phyloP scores from a whole-genome alignment of 2,329 filamentous ascomycete genomes.

The Emericellopsis cladophorae region DNA sequence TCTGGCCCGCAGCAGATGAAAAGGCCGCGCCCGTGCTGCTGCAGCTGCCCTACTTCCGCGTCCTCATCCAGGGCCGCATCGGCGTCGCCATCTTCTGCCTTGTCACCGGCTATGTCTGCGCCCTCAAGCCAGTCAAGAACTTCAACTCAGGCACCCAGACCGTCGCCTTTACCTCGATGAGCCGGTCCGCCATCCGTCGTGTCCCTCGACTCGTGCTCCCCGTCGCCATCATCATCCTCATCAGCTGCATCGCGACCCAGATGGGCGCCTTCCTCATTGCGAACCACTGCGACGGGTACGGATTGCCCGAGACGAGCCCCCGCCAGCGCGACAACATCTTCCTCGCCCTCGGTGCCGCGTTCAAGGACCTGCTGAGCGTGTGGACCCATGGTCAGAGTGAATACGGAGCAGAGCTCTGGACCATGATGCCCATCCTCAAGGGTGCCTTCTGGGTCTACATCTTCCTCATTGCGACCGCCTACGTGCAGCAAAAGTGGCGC shows the following conservation, averaged over 20 bases:
- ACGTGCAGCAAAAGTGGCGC: constrained; percentile 33
- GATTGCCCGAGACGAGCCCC: constrained; percentile 39
- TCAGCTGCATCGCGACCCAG: constrained; percentile 26
- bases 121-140: constrained; percentile 45
- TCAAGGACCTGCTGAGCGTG: constrained; percentile 31
- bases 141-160: constrained; percentile 39
- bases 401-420: constrained; percentile 49
- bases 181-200: constrained; percentile 44
- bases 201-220: constrained; percentile 46
- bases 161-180: constrained; percentile 38
- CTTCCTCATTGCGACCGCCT: constrained; percentile 35
- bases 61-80: constrained; percentile 46
- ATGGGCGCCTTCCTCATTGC: constrained; percentile 44
- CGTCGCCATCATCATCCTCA: constrained; percentile 40
- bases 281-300: constrained; percentile 44
- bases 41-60: constrained; percentile 45
- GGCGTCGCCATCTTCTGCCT: constrained; percentile 56
- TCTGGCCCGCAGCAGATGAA: constrained; percentile 30
- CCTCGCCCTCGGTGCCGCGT: constrained; percentile 12
- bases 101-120: constrained; percentile 52
- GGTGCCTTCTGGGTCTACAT: constrained; percentile 43
- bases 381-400: constrained; percentile 36
- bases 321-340: constrained; percentile 7
- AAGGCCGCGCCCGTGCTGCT: constrained; percentile 33
- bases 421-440: constrained; percentile 38